Evolutionary conservation across 305 asterid species (phyloP), one percentile per base, ranked within the genome.

Genomic region (Petunia hybrid): DNA sequence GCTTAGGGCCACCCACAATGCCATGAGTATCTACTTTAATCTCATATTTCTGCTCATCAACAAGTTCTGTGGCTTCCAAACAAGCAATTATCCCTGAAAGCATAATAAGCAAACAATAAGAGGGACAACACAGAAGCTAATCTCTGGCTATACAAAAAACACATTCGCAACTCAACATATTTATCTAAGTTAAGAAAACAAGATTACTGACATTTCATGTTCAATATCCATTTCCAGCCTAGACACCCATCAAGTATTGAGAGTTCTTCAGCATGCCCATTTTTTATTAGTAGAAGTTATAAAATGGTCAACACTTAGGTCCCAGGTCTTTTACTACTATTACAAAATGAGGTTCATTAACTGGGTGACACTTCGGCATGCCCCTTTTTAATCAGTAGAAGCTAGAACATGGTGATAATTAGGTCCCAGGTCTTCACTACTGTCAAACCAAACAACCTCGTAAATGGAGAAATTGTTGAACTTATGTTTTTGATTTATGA

Each of bases 161-260:
- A 10, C 13, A 76, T 43, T 51, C 71, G 79, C 38, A 43, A 59
- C 76, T 66, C 39, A 68, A 59, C 74, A 12, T 67, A 76, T 79
- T 67, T 62, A 35, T 53, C 63, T 48, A 22, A 43, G 63, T 53
- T 56, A 67, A 45, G 43, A 22, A 75, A 79, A 38, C 43, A 55
- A 71, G 60, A 43, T 10, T 80, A 87, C 99, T 90, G 75, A 95
- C 99, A 96, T 12, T 89, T 85, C 8, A 90, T 87, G 80, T 87
- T 90, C 85, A 94, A 74, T 81, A 94, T 89, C 99, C 98, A 96
- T 89, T 94, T 93, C 99, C 99, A 85, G 90, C 95, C 89, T 94
- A 81, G 83, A 96, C 85, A 40, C 98, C 98, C 99, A 92, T 96
- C 89, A 96, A 84, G 86, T 87, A 90, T 96, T 96, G 84, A 94